Evolutionary conservation across 768 basidiomycete genomes (phyloP).

Genomic region (Serendipita sp.): DNA sequence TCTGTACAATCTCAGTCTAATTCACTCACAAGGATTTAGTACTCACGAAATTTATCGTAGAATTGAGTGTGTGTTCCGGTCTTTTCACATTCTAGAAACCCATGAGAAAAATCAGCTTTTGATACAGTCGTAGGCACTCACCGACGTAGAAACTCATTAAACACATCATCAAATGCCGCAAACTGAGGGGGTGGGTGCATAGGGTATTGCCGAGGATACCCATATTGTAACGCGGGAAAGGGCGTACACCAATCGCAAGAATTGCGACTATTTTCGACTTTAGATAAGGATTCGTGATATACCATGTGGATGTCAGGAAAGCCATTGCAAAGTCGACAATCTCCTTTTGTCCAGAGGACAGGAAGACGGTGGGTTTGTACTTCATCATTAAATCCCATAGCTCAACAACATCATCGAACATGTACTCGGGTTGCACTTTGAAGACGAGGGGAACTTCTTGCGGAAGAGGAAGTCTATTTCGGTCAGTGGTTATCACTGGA

Average conservation of each 20-base stretch:
- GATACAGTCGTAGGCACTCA: conserved; percentile 21
- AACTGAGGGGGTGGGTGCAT: conserved; percentile 68
- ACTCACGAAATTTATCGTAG: conserved; percentile 92
- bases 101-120: neutral
- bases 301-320: conserved; percentile 88
- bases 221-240: conserved; percentile 43
- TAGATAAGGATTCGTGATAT: conserved; percentile 96
- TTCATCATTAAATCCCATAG: conserved; percentile 72
- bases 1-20: neutral
- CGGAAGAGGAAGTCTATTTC: conserved; percentile 64
- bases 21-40: neutral
- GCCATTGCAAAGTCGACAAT: conserved; percentile 77
- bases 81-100: conserved; percentile 75
- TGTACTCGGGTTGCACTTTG: conserved; percentile 81
- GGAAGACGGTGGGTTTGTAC: conserved; percentile 70
- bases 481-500: conserved; percentile 4
- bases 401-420: conserved; percentile 86
- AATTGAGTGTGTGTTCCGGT: conserved; percentile 97
- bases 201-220: conserved; percentile 72
- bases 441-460: conserved; percentile 73
- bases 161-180: conserved; percentile 79
- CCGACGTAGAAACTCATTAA: conserved; percentile 93
- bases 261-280: conserved; percentile 90
- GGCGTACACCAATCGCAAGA: conserved; percentile 37
- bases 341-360: conserved; percentile 71